Conservation (phyloP, 2,329 filamentous ascomycete species). For the Fusarium sp. region DNA sequence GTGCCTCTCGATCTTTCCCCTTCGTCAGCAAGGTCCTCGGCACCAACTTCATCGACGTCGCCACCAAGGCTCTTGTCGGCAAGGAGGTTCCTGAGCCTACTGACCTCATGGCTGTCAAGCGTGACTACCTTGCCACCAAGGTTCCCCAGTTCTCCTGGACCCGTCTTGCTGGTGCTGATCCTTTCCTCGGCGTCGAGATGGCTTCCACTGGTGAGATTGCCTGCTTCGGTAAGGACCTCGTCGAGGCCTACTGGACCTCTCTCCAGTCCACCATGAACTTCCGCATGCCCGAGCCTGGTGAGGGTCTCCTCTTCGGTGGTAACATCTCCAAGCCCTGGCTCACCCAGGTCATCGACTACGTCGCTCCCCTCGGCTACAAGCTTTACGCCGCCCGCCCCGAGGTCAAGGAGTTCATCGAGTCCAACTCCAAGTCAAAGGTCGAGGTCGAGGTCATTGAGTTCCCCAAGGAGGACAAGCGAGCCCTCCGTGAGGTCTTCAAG, state of each 20-base stretch:
- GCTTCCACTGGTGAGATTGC: slow-evolving; percentile 96
- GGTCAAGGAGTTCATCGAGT: slow-evolving; percentile 87
- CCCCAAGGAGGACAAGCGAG: slow-evolving; percentile 95
- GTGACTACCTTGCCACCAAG: slow-evolving; percentile 95
- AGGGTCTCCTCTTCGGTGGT: slow-evolving; percentile 94
- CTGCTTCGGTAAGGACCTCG: slow-evolving; percentile 94
- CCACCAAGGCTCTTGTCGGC: slow-evolving; percentile 90
- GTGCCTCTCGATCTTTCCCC: slow-evolving; percentile 96
- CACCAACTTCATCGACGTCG: slow-evolving; percentile 95
- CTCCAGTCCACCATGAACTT: slow-evolving; percentile 99
- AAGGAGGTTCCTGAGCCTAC: slow-evolving; percentile 84
- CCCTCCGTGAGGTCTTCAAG: slow-evolving; percentile 92
- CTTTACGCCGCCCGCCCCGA: slow-evolving; percentile 85
- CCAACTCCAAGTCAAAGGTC: slow-evolving; percentile 71
- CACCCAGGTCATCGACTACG: slow-evolving; percentile 83
- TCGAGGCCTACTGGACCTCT: slow-evolving; percentile 98
- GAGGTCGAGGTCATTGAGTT: slow-evolving; percentile 93
- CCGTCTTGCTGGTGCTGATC: slow-evolving; percentile 94
- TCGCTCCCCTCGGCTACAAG: slow-evolving; percentile 92
- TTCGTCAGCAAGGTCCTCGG: slow-evolving; percentile 98
- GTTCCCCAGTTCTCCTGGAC: slow-evolving; percentile 99
- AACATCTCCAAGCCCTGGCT: slow-evolving; percentile 79
- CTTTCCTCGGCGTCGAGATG: slow-evolving; percentile 99
- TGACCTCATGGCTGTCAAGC: slow-evolving; percentile 89
- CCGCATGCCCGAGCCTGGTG: slow-evolving; percentile 92